Base-by-base conservation (phyloP, 1,284 basidiomycete species). In the Moesziomyces antarcticus region DNA sequence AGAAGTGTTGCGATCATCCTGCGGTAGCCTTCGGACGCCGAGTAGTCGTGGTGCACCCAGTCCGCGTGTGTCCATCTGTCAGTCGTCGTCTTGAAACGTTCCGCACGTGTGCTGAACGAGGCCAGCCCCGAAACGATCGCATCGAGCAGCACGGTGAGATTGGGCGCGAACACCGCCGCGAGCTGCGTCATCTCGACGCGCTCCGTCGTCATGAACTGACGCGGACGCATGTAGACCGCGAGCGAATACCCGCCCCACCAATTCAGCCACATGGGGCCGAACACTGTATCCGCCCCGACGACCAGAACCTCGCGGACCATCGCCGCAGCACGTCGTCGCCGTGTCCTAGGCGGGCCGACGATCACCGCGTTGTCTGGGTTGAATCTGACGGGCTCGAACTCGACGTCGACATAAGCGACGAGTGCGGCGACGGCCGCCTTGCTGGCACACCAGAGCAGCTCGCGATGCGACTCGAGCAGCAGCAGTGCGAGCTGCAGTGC, bases 241-340 rank as follows among this genome's bases (percentile, higher is more conserved):
- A 69, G 47, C 35, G 65, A 63, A 8, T 68, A 68, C n/a, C 71
- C 71, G 35, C 71, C 71, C 65, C 65, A 69, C 71, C 71, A 73
- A 45, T 68, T 68, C 40, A 65, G 55, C 71, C 71, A 73, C 14
- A 56, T 25, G 14, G 54, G 53, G 13, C 71, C 71, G 52, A 73
- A 69, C 22, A 65, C 65, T 35, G 54, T 56, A 18, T 66, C 56
- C 1, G 71, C 58, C 1, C 58, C 56, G 11, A 41, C 27, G 2
- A 50, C 61, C 7, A 69, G n/a, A 13, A 58, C 20, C 37, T 73
- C 71, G 9, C 71, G 43, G 10, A 33, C 54, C 27, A 69, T 42
- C 13, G 60, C 60, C 10, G 66, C 60, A 6, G 46, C 16, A 10
- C 35, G 41, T 11, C 71, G 45, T 1, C 46, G 1, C 1, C 21